These are phyloP conservation scores for Rhodotorula paludigena DNA, from an alignment of 768 basidiomycete species.

Conservation along the genomic window DNA sequence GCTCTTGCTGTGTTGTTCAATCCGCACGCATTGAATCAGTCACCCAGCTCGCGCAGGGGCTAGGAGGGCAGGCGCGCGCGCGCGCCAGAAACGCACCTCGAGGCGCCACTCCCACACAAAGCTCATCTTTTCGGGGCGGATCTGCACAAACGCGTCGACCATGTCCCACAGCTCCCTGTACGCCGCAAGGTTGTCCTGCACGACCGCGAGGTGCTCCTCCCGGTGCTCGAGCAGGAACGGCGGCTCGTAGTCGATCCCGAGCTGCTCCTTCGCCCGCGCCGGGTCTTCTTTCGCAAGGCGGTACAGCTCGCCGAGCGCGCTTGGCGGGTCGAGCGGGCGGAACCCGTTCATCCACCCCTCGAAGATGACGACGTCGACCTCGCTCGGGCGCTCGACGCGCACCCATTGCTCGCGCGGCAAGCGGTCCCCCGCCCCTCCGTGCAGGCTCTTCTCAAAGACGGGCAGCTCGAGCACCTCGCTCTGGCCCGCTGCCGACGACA, in stretches of 20 bases:
- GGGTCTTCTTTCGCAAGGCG: constrained; percentile 22
- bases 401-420: constrained; percentile 49
- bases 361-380: constrained; percentile 75
- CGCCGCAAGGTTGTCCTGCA: constrained; percentile 60
- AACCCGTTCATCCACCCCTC: constrained; percentile 98
- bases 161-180: constrained; percentile 67
- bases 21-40: no score
- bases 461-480: constrained; percentile 59
- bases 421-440: constrained; percentile 78
- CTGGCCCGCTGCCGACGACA: no score
- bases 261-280: not conserved
- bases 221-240: constrained; percentile 40
- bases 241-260: constrained; percentile 18
- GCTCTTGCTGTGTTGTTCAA: constrained; percentile 83
- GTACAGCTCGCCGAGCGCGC: constrained; percentile 53
- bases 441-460: constrained; percentile 79
- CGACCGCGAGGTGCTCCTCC: constrained; percentile 56
- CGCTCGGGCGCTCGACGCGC: constrained; percentile 50
- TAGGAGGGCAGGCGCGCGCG: no score
- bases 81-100: constrained; percentile 40
- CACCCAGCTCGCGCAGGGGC: no score
- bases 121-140: constrained; percentile 48
- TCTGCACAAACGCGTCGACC: constrained; percentile 74
- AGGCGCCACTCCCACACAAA: constrained; percentile 82
- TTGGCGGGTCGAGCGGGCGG: constrained; percentile 54